Conservation (phyloP, 2,329 filamentous ascomycete species). For the Claviceps pazoutovae region DNA sequence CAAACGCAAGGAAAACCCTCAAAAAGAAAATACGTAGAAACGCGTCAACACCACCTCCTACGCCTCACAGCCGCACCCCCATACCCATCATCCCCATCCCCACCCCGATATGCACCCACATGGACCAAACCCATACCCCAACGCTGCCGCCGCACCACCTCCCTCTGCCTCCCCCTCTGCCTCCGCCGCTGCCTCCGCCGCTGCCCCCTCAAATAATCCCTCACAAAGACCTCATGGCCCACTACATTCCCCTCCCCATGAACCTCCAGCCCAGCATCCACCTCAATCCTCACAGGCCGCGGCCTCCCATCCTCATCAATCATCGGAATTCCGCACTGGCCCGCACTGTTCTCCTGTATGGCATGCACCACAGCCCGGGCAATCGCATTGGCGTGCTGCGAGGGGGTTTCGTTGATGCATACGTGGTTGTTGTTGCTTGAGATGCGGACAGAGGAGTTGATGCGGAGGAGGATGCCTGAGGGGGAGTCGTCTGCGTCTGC, state of each 20-base stretch:
- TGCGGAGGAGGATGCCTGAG: constrained; percentile 29
- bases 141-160: constrained; percentile 5
- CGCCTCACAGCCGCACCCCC: too few species aligned
- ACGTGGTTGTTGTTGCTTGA: constrained; percentile 35
- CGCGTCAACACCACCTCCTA: too few species aligned
- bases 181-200: background rate
- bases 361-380: constrained; percentile 30
- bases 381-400: constrained; percentile 27
- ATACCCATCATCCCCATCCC: too few species aligned
- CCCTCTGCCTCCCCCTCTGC: too few species aligned
- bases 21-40: too few species aligned
- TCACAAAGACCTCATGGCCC: constrained; percentile 20
- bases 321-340: constrained; percentile 29
- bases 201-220: constrained; percentile 11
- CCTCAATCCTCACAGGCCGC: constrained; percentile 26
- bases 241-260: constrained; percentile 31
- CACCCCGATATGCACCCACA: too few species aligned
- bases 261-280: constrained; percentile 32
- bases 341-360: constrained; percentile 27
- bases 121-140: too few species aligned
- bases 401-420: constrained; percentile 25
- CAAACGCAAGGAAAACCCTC: too few species aligned
- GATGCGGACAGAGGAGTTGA: constrained; percentile 34
- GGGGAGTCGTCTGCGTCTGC: background rate
- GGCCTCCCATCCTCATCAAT: constrained; percentile 29